Base-by-base conservation (phyloP, 352 stramenopile genomes). In the Globisporangium abappressorium region DNA sequence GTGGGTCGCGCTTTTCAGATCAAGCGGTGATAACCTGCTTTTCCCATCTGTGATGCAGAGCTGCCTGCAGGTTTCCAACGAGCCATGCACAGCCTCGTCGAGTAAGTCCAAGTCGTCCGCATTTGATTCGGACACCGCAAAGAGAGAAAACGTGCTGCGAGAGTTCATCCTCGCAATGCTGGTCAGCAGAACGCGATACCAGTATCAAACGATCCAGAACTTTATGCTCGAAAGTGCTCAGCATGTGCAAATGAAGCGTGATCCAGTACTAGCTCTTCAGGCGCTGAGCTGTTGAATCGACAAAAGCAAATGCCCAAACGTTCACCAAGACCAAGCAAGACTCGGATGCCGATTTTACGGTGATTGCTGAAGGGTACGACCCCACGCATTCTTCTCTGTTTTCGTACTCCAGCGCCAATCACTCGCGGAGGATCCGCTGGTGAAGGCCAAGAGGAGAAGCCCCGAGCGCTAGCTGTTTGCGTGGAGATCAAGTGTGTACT, bases 21-120 rank as follows among this genome's bases (percentile, higher is more conserved):
- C 53, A 18, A 56, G 38, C 12, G 15, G 11, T 7, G 41, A 11
- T 3, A 53, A 56, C 12, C 54, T 36, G 15, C 38, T 34, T 11
- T 46, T 65, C 60, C 43, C 51, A 11, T 26, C 53, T 0, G 33
- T 64, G 20, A 15, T 43, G 33, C 65, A 61, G 12, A 49, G 28
- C n/a, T 64, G 65, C 9, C 55, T 64, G 46, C 65, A 65, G 30
- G 56, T 65, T 55, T 70, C 64, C 14, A 70, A 47, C 22, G 65
- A 66, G 49, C n/a, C 49, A 3, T 56, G 22, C 49, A 26, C 49
- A 56, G 12, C n/a, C 9, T 8, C 49, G n/a, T 56, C 49, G 49
- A 56, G n/a, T 28, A 22, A 5, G 15, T 56, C 49, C 49, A 56
- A 56, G 22, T 14, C 22, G 4, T 5, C 33, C 43, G 20, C 0